phyloP scores from a whole-genome alignment of 192 early-diverging fungal genomes.

The Phycomyces nitens region DNA sequence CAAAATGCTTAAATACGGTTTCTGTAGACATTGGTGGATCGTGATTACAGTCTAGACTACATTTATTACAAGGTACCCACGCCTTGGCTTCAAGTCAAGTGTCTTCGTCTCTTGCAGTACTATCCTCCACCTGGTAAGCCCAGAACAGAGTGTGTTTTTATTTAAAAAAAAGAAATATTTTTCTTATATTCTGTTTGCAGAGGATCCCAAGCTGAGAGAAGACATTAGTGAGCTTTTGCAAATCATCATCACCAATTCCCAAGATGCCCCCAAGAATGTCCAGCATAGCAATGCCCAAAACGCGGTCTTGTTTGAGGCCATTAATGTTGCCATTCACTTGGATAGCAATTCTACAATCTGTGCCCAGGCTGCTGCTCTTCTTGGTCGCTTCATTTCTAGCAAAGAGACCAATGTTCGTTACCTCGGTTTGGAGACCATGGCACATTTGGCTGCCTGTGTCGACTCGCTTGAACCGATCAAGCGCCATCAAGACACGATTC shows the following conservation, averaged over 20 bases:
- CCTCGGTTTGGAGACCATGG: slow-evolving; percentile 95
- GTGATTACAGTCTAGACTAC: slow-evolving; percentile 80
- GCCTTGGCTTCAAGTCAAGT: slow-evolving; percentile 98
- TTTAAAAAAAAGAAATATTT: too few relatives aligned
- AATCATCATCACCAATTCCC: slow-evolving; percentile 79
- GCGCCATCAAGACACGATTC: slow-evolving; percentile 80
- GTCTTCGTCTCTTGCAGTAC: slow-evolving; percentile 92
- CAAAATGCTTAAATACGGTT: too few relatives aligned
- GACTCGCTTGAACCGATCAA: slow-evolving; percentile 85
- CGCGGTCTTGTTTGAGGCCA: slow-evolving; percentile 95
- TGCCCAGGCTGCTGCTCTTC: slow-evolving; percentile 74
- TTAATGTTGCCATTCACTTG: slow-evolving; percentile 91
- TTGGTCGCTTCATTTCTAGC: slow-evolving; percentile 87
- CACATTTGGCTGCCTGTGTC: slow-evolving; percentile 80
- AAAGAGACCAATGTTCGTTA: slow-evolving; percentile 99
- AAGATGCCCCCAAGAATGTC: slow-evolving; percentile 90
- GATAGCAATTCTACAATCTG: slow-evolving; percentile 86
- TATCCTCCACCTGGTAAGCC: slow-evolving; percentile 79
- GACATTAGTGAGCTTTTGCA: slow-evolving; percentile 73
- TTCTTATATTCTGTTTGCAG: slow-evolving; percentile 33
- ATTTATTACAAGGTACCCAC: slow-evolving; percentile 97
- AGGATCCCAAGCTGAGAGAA: slow-evolving; percentile 52
- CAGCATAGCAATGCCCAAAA: slow-evolving; percentile 99
- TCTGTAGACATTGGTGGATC: slow-evolving; percentile 76
- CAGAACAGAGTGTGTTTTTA: too few relatives aligned